Conservation (phyloP, 352 stramenopile genomes). For the Globisporangium lucens region DNA sequence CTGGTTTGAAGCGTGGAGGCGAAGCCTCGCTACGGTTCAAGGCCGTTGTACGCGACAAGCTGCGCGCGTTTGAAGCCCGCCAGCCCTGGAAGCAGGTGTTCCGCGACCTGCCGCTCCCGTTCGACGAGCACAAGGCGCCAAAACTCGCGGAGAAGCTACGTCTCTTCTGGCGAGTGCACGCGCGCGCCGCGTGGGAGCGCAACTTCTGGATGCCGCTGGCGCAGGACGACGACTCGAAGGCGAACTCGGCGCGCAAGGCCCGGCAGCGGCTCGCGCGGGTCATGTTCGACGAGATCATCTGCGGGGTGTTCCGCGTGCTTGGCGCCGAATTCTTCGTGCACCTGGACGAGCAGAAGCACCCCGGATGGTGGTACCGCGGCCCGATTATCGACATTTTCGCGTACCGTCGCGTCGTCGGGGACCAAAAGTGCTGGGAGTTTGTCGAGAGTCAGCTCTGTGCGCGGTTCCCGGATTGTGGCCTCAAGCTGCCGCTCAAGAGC, state of each 20-base stretch:
- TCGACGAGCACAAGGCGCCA: slow-evolving; percentile 27
- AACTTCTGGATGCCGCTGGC: slow-evolving; percentile 42
- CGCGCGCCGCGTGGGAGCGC: slow-evolving; percentile 48
- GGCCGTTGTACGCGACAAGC: not conserved
- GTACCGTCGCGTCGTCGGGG: slow-evolving; percentile 25
- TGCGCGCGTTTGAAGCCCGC: slow-evolving; percentile 25
- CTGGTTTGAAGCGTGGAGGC: not conserved
- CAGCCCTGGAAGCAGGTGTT: slow-evolving; percentile 38
- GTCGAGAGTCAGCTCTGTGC: slow-evolving; percentile 27
- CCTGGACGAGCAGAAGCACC: slow-evolving; percentile 37
- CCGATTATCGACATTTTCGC: slow-evolving; percentile 34
- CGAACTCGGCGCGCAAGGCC: slow-evolving; percentile 23
- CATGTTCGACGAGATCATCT: slow-evolving; percentile 34
- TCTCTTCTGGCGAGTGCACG: slow-evolving; percentile 36
- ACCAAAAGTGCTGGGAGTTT: slow-evolving; percentile 31
- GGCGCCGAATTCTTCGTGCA: slow-evolving; percentile 42
- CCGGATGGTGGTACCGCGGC: slow-evolving; percentile 54
- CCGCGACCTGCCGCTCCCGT: slow-evolving; percentile 31
- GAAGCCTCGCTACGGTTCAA: not conserved
- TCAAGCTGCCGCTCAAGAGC: slow-evolving; percentile 31
- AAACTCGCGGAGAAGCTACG: slow-evolving; percentile 24
- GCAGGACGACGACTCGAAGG: slow-evolving; percentile 8
- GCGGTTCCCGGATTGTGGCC: slow-evolving; percentile 46
- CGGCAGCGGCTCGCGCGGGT: slow-evolving; percentile 35
- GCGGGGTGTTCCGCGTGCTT: slow-evolving; percentile 26